Conservation (phyloP, 1,139 yeast species). For the Hyphopichia pseudoburtonii region DNA sequence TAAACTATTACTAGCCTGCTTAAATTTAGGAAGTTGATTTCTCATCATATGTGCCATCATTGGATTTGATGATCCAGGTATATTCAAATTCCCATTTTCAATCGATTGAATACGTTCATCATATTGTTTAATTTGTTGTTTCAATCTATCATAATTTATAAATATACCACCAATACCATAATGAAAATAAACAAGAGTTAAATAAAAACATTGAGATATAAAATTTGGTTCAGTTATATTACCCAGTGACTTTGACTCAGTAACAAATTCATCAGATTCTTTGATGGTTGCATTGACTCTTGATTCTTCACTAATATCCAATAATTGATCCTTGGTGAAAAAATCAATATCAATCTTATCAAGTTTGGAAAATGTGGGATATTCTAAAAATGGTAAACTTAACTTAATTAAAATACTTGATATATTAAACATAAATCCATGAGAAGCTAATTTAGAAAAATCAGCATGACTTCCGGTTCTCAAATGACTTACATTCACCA, state of each 20-base stretch:
- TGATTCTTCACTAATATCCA: conserved; percentile 78
- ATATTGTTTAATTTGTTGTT: conserved; percentile 51
- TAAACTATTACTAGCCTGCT: conserved; percentile 35
- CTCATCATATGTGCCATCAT: conserved; percentile 30
- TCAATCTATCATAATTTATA: conserved; percentile 55
- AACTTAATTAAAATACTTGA: conserved; percentile 65
- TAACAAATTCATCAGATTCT: conserved; percentile 62
- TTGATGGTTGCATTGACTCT: conserved; percentile 73
- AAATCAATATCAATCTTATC: conserved; percentile 71
- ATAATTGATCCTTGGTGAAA: conserved; percentile 49
- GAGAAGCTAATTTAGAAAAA: conserved; percentile 63
- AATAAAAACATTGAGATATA: conserved; percentile 82
- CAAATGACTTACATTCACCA: conserved; percentile 78
- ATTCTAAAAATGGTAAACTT: conserved; percentile 81
- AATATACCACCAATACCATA: conserved; percentile 86
- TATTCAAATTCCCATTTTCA: conserved; percentile 20
- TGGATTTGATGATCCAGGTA: conserved; percentile 26
- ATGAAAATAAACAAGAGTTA: conserved; percentile 76
- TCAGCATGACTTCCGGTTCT: conserved; percentile 87
- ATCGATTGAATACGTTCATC: conserved; percentile 52
- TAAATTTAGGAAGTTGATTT: conserved; percentile 46
- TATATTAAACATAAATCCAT: conserved; percentile 81
- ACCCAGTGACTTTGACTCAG: conserved; percentile 14
- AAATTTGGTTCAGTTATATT: conserved; percentile 57
- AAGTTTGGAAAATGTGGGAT: conserved; percentile 57